Evolutionary conservation across 345 rosid genomes (phyloP).

Genomic region (Salix dunnii): DNA sequence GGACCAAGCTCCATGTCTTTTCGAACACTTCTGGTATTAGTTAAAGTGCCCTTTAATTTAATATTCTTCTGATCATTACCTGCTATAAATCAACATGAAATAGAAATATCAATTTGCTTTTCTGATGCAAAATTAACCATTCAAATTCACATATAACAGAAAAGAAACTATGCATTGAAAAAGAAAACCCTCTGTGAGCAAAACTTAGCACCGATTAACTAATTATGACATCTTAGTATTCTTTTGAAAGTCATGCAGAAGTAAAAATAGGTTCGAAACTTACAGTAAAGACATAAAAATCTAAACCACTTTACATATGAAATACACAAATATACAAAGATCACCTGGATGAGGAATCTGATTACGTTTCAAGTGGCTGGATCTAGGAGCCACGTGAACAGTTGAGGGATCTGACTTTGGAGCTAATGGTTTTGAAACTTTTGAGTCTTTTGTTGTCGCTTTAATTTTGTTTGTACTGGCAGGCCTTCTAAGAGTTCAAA

Average conservation of each 20-base stretch:
- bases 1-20: constrained; percentile 41
- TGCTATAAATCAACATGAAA: constrained; percentile 19
- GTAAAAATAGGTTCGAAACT: neutral
- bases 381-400: constrained; percentile 35
- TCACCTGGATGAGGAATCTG: constrained; percentile 51
- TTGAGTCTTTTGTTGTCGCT: constrained; percentile 40
- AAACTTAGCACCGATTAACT: no score
- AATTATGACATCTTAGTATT: neutral
- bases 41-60: constrained; percentile 35
- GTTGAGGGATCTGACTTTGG: constrained; percentile 35
- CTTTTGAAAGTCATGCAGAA: neutral
- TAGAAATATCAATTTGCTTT: constrained; percentile 7
- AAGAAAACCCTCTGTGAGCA: neutral
- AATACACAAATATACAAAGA: neutral
- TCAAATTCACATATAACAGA: neutral
- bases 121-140: neutral
- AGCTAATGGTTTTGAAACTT: constrained; percentile 39
- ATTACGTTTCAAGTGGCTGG: constrained; percentile 38
- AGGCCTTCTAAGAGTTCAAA: constrained; percentile 57
- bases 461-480: constrained; percentile 38
- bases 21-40: constrained; percentile 24
- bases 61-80: constrained; percentile 41
- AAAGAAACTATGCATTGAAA: neutral
- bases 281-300: neutral
- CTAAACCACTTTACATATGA: neutral